Conservation (phyloP, 345 rosid genomes). For the Ceriops tagal region DNA sequence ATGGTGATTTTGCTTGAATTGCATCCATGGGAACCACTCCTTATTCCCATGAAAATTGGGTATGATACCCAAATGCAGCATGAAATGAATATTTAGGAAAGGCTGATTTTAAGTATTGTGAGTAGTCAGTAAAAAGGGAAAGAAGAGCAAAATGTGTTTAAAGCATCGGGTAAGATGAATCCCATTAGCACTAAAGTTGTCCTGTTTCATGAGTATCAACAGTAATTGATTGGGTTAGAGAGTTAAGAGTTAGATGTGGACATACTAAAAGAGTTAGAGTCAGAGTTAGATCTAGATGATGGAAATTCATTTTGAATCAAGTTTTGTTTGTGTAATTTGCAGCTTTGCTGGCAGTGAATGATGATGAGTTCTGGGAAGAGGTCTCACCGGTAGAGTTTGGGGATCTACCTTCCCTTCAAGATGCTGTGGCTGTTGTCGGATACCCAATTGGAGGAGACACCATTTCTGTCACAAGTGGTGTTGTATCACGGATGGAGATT, state of each 20-base stretch:
- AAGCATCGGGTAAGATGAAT: neutral
- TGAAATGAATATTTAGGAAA: neutral
- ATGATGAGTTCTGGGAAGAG: conserved; percentile 96
- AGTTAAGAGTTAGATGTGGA: too few species aligned
- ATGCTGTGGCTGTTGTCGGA: conserved; percentile 96
- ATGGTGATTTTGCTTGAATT: neutral
- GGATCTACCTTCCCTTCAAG: conserved; percentile 88
- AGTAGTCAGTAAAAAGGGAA: neutral
- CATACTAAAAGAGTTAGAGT: neutral
- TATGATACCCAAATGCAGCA: neutral
- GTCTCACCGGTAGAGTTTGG: conserved; percentile 85
- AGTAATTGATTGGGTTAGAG: neutral
- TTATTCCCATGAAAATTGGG: neutral
- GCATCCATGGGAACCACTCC: neutral
- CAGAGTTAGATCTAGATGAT: neutral
- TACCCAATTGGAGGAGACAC: conserved; percentile 98
- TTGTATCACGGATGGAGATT: conserved; percentile 89
- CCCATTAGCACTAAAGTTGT: neutral
- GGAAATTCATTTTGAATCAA: neutral
- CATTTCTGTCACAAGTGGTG: conserved; percentile 95
- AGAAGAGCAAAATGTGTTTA: neutral
- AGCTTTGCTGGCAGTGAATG: conserved; percentile 72
- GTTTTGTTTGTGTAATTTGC: conserved; percentile 19
- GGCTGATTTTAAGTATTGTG: neutral
- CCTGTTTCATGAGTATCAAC: neutral